A percentile compares a stretch with the other conserved stretches of the same genome.
Conservation (phyloP, 768 basidiomycete species). For the Mycena indigotica region DNA sequence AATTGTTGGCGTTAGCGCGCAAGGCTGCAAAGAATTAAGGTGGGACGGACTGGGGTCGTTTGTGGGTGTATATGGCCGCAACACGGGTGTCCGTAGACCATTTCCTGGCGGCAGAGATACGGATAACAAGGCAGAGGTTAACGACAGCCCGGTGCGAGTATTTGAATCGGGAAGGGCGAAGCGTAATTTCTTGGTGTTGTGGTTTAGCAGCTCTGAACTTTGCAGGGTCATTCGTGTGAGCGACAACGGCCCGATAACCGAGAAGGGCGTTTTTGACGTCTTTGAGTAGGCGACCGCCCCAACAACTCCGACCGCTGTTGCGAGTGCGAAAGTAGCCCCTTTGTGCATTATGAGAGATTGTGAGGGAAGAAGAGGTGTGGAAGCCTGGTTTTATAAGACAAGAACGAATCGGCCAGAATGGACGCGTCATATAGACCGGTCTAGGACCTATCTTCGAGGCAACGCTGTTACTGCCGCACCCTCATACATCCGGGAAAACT, state of each 20-base stretch:
- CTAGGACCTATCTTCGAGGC: no score
- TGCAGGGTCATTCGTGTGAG: not conserved
- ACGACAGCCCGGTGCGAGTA: not conserved
- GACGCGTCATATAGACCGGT: no score
- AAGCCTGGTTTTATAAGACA: not conserved
- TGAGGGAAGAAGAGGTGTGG: constrained; percentile 30
- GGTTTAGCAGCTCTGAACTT: not conserved
- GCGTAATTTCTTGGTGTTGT: not conserved
- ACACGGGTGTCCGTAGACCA: not conserved
- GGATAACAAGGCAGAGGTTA: not conserved
- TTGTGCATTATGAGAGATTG: not conserved
- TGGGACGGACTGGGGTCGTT: not conserved
- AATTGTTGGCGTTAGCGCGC: no score
- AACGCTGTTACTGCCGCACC: no score
- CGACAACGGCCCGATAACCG: not conserved
- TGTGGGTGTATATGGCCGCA: not conserved
- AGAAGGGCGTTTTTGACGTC: not conserved
- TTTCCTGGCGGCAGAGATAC: not conserved
- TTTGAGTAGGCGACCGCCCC: not conserved
- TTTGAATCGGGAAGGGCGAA: not conserved
- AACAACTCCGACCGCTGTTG: not conserved
- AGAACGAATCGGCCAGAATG: no score
- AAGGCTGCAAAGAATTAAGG: no score
- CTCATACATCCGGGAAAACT: no score
- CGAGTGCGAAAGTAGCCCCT: not conserved